These are phyloP conservation scores for Cupressus sempervirens DNA, from an alignment of 75 land plant species.

Conservation along the genomic window DNA sequence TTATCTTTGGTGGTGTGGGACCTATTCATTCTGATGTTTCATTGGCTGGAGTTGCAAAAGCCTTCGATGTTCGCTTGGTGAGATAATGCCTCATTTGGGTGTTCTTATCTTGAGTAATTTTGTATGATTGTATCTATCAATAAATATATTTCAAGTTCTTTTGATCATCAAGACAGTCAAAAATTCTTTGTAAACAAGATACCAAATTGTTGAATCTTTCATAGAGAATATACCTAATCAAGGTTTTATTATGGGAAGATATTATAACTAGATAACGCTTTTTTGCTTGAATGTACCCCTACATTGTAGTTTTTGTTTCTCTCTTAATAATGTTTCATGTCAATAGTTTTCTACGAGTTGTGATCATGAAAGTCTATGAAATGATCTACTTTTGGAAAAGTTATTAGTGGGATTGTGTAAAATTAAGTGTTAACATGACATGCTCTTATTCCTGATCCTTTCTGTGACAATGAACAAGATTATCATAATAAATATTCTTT, in stretches of 20 bases:
- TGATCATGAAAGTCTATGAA: not conserved
- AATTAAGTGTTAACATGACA: not conserved
- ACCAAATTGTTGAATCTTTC: not conserved
- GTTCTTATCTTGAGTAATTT: conserved; percentile 1
- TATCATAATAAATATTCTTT: not conserved
- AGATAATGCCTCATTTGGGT: not conserved
- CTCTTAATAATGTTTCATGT: not conserved
- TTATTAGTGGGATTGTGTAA: not conserved
- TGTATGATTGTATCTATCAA: not conserved
- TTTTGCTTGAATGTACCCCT: not conserved
- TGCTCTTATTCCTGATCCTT: not conserved
- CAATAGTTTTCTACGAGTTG: not conserved
- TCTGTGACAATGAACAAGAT: not conserved
- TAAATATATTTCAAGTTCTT: not conserved
- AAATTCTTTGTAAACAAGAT: not conserved
- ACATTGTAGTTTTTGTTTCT: not conserved
- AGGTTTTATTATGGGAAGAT: not conserved
- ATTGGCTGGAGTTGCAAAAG: conserved; percentile 83
- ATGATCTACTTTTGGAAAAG: not conserved
- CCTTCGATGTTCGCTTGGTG: conserved; percentile 95
- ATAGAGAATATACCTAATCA: not conserved
- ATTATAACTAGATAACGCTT: not conserved
- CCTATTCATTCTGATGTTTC: conserved; percentile 87
- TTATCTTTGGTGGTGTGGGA: conserved; percentile 85
- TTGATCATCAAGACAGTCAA: not conserved